Evolutionary conservation across 768 basidiomycete genomes (phyloP), one percentile per base, ranked within the genome.

Genomic region (Galerina sulciceps): DNA sequence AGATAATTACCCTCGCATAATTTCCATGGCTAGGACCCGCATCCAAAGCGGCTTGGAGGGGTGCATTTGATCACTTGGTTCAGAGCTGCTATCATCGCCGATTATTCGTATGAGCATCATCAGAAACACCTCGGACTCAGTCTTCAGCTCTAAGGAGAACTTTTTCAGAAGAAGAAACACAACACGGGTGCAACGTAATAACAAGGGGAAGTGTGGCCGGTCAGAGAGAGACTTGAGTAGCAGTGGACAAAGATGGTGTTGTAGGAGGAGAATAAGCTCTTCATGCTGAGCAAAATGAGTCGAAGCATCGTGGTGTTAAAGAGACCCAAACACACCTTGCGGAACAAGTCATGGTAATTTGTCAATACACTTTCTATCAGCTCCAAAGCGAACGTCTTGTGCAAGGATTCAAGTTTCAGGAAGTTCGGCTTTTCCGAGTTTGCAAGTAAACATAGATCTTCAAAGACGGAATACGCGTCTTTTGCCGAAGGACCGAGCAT

Each of bases 381-480:
- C 73, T 99, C 96, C n/a, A 99, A 76, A 0, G 95, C 94, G 64
- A 99, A 99, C 0, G 97, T 98, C 73, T 95, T 90, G 66, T 91
- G 92, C 44, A 99, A 76, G 50, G 81, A 85, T 18, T 91, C 87
- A 45, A 98, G 84, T 62, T 89, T 88, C 58, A 97, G 79, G 67
- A 97, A 93, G 53, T 82, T 79, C 2, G 95, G 91, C 53, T 84
- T 88, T 70, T 94, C 88, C 3, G 86, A 83, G 66, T 93, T 88
- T 54, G 92, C 91, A 1, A 99, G 83, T 0, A 98, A 75, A 70
- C 96, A 98, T 1, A 99, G 75, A 67, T 99, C 97, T 69, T 96
- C 90, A 51, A 99, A 93, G 8, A 98, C 87, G 3, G 88, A 86
- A 70, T 87, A 97, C 0, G 92, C 88, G 66, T 99, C 96, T 60